Base-by-base conservation (phyloP, 2,329 filamentous ascomycete genomes). In the Phialocephala subalpina region DNA sequence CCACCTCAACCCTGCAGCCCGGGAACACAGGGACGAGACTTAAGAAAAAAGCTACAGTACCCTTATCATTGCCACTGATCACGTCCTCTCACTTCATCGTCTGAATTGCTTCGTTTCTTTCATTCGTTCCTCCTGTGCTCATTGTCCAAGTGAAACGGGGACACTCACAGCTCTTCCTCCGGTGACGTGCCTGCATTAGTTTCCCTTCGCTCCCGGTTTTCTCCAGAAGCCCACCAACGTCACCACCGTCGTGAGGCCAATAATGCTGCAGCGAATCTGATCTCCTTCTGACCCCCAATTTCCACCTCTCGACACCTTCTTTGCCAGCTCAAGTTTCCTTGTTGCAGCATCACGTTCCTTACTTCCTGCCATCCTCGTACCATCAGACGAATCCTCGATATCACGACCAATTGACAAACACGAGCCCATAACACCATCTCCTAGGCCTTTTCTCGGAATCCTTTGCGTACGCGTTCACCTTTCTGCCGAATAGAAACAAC, bases 181-280 rank as follows among this genome's bases (percentile, higher is more conserved):
- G 45, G 45, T 49, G 45, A 49, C 45, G 49, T 53, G 27, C 49
- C 49, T 53, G 49, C 49, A 53, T 53, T 53, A 22, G 58, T 25
- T 45, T 47, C 25, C 40, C 40, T 8, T 20, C 45, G 38, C 57
- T 65, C 35, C 33, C 33, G 27, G 25, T 29, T 45, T n/a, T 36
- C 18, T n/a, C 36, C 27, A 52, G 58, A 58, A 58, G 60, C 67
- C 65, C 36, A 36, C 58, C 64, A 56, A 69, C 63, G 61, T 65
- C 63, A 65, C 58, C 60, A 53, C 55, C 40, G 14, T 38, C 53
- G 47, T 57, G 20, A 52, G 40, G 62, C 65, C 63, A 66, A 66
- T 67, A 53, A 67, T 64, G 65, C 42, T 42, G 57, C 57, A 53
- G 59, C 56, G 58, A 22, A 25, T 36, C 45, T 29, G 42, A 38